Conservation (phyloP, 108 stramenopile species). For the Bacterosira constricta region DNA sequence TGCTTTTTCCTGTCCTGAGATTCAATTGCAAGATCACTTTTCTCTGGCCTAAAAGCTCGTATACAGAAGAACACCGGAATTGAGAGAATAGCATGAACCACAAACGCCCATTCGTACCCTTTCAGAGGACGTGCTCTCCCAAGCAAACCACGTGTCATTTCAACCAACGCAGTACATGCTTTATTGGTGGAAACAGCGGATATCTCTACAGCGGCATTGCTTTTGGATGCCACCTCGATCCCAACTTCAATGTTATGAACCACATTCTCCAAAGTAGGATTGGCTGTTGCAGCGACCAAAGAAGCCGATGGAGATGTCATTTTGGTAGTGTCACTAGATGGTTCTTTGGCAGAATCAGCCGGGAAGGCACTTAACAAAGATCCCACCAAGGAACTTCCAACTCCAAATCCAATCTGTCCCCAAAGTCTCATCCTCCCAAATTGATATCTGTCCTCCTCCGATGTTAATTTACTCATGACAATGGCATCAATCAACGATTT, state of each 20-base stretch:
- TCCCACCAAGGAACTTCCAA: slow-evolving; percentile 79
- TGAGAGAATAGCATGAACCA: slow-evolving; percentile 68
- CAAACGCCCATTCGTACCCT: slow-evolving; percentile 79
- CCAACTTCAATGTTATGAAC: slow-evolving; percentile 28
- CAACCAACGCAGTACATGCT: slow-evolving; percentile 17
- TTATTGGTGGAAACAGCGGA: slow-evolving; percentile 19
- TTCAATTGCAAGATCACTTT: slow-evolving; percentile 2
- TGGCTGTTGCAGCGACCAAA: background rate
- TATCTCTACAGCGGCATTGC: slow-evolving; percentile 34
- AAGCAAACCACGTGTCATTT: slow-evolving; percentile 35
- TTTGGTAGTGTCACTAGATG: background rate
- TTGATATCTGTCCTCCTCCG: slow-evolving; percentile 61
- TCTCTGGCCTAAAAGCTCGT: slow-evolving; percentile 64
- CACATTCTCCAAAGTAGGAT: slow-evolving; percentile 25
- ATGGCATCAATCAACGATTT: slow-evolving; percentile 92
- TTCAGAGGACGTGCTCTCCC: slow-evolving; percentile 36
- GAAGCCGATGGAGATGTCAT: slow-evolving; percentile 12
- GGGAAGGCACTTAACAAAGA: slow-evolving; percentile 33
- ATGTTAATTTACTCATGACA: slow-evolving; percentile 68
- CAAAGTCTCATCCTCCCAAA: slow-evolving; percentile 93
- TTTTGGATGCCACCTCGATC: slow-evolving; percentile 32
- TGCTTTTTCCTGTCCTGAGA: background rate
- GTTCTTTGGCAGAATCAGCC: background rate
- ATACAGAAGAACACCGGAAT: slow-evolving; percentile 77
- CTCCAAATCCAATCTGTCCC: slow-evolving; percentile 96